These are phyloP conservation scores for Termitomyces bulborhizus DNA, from an alignment of 768 basidiomycete genomes.

Conservation along the genomic window DNA sequence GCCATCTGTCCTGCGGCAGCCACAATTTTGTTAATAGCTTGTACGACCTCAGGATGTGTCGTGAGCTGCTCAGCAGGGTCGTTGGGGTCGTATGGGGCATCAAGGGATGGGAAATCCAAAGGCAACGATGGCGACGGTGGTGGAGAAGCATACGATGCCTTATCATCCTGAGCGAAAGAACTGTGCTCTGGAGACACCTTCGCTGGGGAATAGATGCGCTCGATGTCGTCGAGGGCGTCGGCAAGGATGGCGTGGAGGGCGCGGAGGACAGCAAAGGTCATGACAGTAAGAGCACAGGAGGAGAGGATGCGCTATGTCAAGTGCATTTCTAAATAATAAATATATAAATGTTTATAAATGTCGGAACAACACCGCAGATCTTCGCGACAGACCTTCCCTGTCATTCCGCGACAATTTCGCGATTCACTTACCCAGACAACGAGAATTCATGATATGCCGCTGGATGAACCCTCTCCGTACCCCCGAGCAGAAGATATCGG, in stretches of 20 bases:
- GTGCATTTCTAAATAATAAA: conserved; percentile 13
- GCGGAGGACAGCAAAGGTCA: conserved; percentile 61
- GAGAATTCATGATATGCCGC: conserved; percentile 4
- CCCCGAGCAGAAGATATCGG: neutral
- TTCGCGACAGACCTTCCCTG: conserved; percentile 12
- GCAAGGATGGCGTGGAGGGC: conserved; percentile 62
- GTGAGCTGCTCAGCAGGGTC: conserved; percentile 51
- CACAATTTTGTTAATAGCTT: conserved; percentile 58
- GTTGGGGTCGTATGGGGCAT: conserved; percentile 36
- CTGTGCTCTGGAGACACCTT: conserved; percentile 6
- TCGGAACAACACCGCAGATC: conserved; percentile 14
- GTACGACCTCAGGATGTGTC: conserved; percentile 50
- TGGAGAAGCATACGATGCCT: conserved; percentile 24
- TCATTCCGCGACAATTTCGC: conserved; percentile 12
- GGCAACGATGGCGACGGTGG: conserved; percentile 22
- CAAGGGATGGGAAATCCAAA: conserved; percentile 55
- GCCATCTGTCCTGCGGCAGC: conserved; percentile 66
- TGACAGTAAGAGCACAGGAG: conserved; percentile 16
- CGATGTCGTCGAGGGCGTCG: conserved; percentile 63
- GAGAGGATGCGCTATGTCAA: neutral
- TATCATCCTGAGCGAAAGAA: neutral
- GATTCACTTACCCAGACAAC: neutral
- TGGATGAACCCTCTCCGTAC: neutral
- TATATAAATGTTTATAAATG: conserved; percentile 3
- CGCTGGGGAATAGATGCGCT: conserved; percentile 43